These are phyloP conservation scores for Suillus ampliporus DNA, from an alignment of 768 basidiomycete genomes.

Conservation along the genomic window DNA sequence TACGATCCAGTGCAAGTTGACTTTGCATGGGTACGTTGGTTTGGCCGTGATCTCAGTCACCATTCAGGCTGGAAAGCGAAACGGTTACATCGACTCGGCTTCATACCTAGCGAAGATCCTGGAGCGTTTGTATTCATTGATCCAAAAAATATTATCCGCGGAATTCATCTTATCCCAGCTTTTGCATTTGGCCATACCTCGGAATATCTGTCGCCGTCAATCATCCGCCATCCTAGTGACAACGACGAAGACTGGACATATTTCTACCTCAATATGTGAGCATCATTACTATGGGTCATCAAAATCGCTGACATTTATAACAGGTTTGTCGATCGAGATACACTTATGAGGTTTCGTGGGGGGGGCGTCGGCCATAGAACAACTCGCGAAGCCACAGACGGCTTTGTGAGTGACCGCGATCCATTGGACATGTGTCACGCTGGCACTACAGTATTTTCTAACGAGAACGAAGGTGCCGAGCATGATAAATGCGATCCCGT, in stretches of 20 bases:
- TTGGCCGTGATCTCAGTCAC: constrained; percentile 33
- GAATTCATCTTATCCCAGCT: constrained; percentile 47
- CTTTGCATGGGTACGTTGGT: constrained; percentile 50
- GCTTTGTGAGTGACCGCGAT: background rate
- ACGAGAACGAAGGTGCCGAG: background rate
- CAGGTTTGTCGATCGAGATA: constrained; percentile 49
- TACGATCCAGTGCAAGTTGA: constrained; percentile 37
- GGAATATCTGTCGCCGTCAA: constrained; percentile 13
- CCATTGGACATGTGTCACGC: background rate
- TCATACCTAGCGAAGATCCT: constrained; percentile 33
- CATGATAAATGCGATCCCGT: background rate
- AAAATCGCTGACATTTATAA: background rate
- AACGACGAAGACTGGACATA: constrained; percentile 37
- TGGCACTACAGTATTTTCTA: background rate
- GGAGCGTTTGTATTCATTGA: constrained; percentile 53
- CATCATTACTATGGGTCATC: background rate
- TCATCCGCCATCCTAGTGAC: constrained; percentile 14
- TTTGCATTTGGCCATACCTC: constrained; percentile 34
- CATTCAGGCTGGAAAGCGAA: constrained; percentile 30
- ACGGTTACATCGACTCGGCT: constrained; percentile 46
- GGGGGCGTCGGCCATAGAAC: constrained; percentile 36
- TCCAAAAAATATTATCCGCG: constrained; percentile 45
- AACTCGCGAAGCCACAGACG: constrained; percentile 4
- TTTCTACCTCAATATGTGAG: constrained; percentile 44
- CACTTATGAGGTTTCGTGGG: constrained; percentile 41